Percentiles rank a stretch among this genome's conserved stretches.
phyloP scores from a whole-genome alignment of 768 basidiomycete species.

The Tricholoma terreum region DNA sequence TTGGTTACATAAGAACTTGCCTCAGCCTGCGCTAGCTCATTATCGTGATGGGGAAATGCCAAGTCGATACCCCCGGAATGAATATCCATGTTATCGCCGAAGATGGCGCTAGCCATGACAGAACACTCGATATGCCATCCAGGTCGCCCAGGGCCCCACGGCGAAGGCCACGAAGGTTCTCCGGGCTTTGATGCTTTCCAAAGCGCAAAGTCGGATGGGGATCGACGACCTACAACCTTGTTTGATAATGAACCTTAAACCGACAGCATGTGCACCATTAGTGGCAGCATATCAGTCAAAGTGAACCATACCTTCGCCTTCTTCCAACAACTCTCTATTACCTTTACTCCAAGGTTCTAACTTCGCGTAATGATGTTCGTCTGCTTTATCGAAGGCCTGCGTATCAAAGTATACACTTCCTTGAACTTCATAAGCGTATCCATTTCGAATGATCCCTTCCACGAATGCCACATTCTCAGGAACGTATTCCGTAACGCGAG shows the following conservation, averaged over 20 bases:
- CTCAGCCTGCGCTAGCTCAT: slow-evolving; percentile 97
- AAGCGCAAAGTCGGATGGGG: slow-evolving; percentile 91
- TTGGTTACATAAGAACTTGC: slow-evolving; percentile 34
- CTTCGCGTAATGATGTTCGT: slow-evolving; percentile 86
- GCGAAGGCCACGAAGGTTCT: slow-evolving; percentile 94
- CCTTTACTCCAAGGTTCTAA: slow-evolving; percentile 96
- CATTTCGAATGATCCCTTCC: slow-evolving; percentile 79
- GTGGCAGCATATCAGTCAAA: background rate
- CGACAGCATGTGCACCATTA: background rate
- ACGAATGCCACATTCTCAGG: slow-evolving; percentile 93
- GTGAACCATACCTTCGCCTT: slow-evolving; percentile 74
- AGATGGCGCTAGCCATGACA: slow-evolving; percentile 91
- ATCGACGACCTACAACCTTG: slow-evolving; percentile 60
- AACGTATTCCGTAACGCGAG: slow-evolving; percentile 95
- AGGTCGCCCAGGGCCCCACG: slow-evolving; percentile 94
- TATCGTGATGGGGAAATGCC: slow-evolving; percentile 99
- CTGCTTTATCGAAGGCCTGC: slow-evolving; percentile 68
- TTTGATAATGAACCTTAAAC: slow-evolving; percentile 33
- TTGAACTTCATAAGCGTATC: slow-evolving; percentile 64
- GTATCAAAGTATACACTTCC: slow-evolving; percentile 96
- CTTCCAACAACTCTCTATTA: slow-evolving; percentile 84
- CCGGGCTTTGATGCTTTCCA: slow-evolving; percentile 98
- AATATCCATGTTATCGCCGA: slow-evolving; percentile 93
- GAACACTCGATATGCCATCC: slow-evolving; percentile 99
- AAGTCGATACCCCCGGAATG: slow-evolving; percentile 97